Conservation (phyloP, 352 stramenopile species). For the Globisporangium megalacanthum region DNA sequence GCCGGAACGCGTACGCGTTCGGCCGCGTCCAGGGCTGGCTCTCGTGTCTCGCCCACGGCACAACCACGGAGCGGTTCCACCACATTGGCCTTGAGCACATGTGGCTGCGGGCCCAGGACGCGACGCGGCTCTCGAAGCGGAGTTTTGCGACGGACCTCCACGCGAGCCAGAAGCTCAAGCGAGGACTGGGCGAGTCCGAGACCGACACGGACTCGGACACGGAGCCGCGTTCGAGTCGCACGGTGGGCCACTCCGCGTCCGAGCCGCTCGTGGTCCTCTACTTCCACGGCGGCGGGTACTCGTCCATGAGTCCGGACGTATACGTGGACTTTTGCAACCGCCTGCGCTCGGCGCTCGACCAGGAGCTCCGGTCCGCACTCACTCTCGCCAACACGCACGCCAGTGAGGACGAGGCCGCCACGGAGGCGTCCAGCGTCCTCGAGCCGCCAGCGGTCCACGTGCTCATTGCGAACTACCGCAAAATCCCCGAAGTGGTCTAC, state of each 20-base stretch:
- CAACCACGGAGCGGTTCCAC: slow-evolving; percentile 23
- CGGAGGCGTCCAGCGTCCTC: too few relatives aligned
- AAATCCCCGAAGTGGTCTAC: slow-evolving; percentile 37
- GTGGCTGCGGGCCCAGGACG: slow-evolving; percentile 26
- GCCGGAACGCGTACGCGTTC: slow-evolving; percentile 31
- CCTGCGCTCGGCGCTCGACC: slow-evolving; percentile 18
- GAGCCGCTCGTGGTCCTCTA: slow-evolving; percentile 41
- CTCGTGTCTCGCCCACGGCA: slow-evolving; percentile 24
- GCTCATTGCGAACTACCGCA: slow-evolving; percentile 71
- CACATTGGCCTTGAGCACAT: slow-evolving; percentile 44
- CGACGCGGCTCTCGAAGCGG: background rate
- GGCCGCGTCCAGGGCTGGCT: slow-evolving; percentile 21
- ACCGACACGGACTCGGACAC: too few relatives aligned
- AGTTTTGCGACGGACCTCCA: background rate
- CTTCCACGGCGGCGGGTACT: slow-evolving; percentile 55
- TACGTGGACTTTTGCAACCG: slow-evolving; percentile 44
- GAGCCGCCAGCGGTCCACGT: slow-evolving; percentile 24
- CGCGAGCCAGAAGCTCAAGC: background rate
- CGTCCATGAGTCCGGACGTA: slow-evolving; percentile 44
- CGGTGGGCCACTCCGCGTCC: slow-evolving; percentile 4
- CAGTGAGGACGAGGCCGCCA: slow-evolving; percentile 16
- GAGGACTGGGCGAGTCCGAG: too few relatives aligned
- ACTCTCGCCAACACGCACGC: too few relatives aligned
- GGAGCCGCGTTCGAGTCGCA: background rate
- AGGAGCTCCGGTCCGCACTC: too few relatives aligned